Percentiles rank a stretch among this genome's conserved stretches.
Conservation (phyloP, 2,329 filamentous ascomycete species). For the Claviceps capensis region DNA sequence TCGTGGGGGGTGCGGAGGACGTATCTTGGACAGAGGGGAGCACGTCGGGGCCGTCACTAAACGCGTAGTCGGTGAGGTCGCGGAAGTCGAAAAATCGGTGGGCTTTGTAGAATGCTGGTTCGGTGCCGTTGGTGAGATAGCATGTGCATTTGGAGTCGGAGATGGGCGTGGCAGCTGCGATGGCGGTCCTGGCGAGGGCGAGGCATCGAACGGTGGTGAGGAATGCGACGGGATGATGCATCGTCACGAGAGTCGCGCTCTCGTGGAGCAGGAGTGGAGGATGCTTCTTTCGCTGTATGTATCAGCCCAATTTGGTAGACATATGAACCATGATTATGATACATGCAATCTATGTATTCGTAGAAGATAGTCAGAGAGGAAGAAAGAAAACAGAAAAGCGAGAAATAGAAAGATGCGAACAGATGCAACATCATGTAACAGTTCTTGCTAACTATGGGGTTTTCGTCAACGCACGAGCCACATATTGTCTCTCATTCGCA, state of each 20-base stretch:
- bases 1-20: slow-evolving; percentile 15
- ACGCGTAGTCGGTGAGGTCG: slow-evolving; percentile 24
- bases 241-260: neutral
- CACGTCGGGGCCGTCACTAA: slow-evolving; percentile 16
- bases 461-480: neutral
- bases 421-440: neutral
- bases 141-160: slow-evolving; percentile 28
- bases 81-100: slow-evolving; percentile 39
- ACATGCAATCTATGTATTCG: neutral
- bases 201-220: neutral
- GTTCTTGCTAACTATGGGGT: neutral
- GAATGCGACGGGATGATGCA: neutral
- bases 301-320: too few relatives aligned
- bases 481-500: neutral
- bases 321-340: neutral
- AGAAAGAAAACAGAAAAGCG: neutral
- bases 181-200: neutral
- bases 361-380: too few relatives aligned
- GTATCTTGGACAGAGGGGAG: slow-evolving; percentile 16
- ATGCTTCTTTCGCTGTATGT: too few relatives aligned
- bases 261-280: neutral
- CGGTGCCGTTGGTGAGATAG: slow-evolving; percentile 32
- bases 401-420: neutral
- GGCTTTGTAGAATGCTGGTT: slow-evolving; percentile 27
- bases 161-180: slow-evolving; percentile 7